Base-by-base conservation (phyloP, 306 rosid species). In the Inga oerstediana region DNA sequence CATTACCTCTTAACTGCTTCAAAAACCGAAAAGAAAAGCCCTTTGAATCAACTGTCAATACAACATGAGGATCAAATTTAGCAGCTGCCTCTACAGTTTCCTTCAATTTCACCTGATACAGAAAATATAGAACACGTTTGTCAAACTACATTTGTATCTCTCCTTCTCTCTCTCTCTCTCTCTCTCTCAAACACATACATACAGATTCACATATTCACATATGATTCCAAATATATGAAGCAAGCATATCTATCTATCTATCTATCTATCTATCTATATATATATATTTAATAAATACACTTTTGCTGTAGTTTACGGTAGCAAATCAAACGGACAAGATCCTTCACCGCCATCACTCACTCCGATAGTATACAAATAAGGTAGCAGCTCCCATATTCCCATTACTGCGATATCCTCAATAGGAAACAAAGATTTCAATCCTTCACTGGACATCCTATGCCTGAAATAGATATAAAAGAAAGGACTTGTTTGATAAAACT, bases 371-470 rank as follows among this genome's bases (percentile, higher is more conserved):
- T 80, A 82, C 65, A 96, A 84, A 88, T 92, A 93, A 1, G 98
- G 97, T 88, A 92, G 76, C 43, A 96, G 84, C 89, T 96, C 97
- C 99, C 91, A 96, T 82, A 92, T 87, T 56, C 99, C 97, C 99
- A 96, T 93, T 72, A 96, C 94, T 0, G 99, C 86, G 72, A 93
- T 92, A 84, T 92, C 97, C 82, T 96, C 98, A 72, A 96, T 86
- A 15, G 90, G 97, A 88, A 92, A 93, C 81, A 89, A 78, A 62
- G 97, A 88, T 45, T 84, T 84, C 81, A 96, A 80, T 24, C 97
- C 98, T 82, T 96, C 91, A 81, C 81, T 82, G 69, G 84, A 81
- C 98, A 93, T 96, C 93, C 81, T 88, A 83, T 81, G 54, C 84
- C 99, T 96, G 93, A 86, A 80, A 90, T 35, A 84, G 7, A 88